These are phyloP conservation scores for Tylopilus orsonianus DNA, from an alignment of 1,284 basidiomycete species.

Conservation along the genomic window DNA sequence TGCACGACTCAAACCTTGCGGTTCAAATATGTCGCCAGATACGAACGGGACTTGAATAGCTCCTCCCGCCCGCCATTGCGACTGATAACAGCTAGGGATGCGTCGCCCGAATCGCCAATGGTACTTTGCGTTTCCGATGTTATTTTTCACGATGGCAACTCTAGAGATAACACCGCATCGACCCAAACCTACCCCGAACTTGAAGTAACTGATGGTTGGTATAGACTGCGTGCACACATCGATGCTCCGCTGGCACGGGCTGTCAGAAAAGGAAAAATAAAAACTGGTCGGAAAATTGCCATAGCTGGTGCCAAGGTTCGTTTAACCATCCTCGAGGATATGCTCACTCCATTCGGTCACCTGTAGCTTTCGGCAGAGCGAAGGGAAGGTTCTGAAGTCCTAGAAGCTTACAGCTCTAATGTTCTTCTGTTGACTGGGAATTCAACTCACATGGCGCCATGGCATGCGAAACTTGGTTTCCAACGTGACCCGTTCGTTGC, in stretches of 20 bases:
- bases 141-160: slow-evolving; percentile 43
- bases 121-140: slow-evolving; percentile 83
- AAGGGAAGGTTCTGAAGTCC: slow-evolving; percentile 79
- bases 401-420: slow-evolving; percentile 76
- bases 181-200: slow-evolving; percentile 52
- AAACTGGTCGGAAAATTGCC: slow-evolving; percentile 81
- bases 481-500: slow-evolving; percentile 63
- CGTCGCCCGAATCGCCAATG: slow-evolving; percentile 72
- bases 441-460: slow-evolving; percentile 79
- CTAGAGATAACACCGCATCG: slow-evolving; percentile 41
- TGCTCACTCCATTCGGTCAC: slow-evolving; percentile 1
- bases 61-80: slow-evolving; percentile 82
- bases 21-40: slow-evolving; percentile 48
- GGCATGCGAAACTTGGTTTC: slow-evolving; percentile 89
- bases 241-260: slow-evolving; percentile 78
- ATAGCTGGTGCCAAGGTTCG: slow-evolving; percentile 78
- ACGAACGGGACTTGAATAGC: slow-evolving; percentile 84
- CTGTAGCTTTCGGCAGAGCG: slow-evolving; percentile 65
- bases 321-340: slow-evolving; percentile 6
- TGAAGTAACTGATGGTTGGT: slow-evolving; percentile 97
- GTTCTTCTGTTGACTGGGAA: slow-evolving; percentile 79
- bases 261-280: slow-evolving; percentile 62
- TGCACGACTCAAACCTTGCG: slow-evolving; percentile 2
- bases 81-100: slow-evolving; percentile 75
- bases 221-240: slow-evolving; percentile 74